Evolutionary conservation across 2,329 filamentous ascomycete species (phyloP), one percentile per base, ranked within the genome.

Genomic region (Colletotrichum chrysophilum): DNA sequence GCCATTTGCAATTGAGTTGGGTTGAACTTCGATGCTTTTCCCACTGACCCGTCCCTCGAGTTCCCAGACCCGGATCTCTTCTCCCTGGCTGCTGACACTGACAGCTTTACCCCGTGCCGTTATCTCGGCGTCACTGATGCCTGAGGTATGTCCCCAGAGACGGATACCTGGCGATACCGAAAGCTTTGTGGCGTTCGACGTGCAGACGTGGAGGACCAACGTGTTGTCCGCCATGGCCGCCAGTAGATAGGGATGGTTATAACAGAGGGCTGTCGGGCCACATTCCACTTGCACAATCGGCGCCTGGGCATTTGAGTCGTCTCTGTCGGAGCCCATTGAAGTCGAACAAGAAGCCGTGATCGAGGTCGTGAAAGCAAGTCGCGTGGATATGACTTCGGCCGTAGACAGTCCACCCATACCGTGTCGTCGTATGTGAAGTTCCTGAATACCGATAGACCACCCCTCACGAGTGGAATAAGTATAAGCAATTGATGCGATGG

Each of bases 401-500:
- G 66, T 43, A 16, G 48, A 62, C 7, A 55, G n/a, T 7, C 81
- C 21, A 73, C 70, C 16, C 68, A 60, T 38, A 62, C 73, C 34
- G 30, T 52, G 13, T 13, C 79, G 80, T 1, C 81, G 84, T 58
- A 98, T 89, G 74, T 94, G 92, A 58, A 98, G 87, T 83, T 98
- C 96, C 83, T 98, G 96, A n/a, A 98, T 91, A 3, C 96, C 96
- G 18, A 98, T 90, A 9, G 94, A 96, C 95, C 96, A 98, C 32
- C 96, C 96, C 58, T 92, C 92, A 4, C 93, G 88, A 3, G 94
- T 94, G 18, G 94, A 93, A 78, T 97, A 92, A 0, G 95, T 94
- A 82, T 98, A 98, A 2, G 95, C 96, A 75, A 98, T 94, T 0
- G 95, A 96, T 3, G 95, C 94, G n/a, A 95, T 90, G 21, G 95